phyloP scores from a whole-genome alignment of 2,329 filamentous ascomycete species.

The Botryotinia narcissicola region DNA sequence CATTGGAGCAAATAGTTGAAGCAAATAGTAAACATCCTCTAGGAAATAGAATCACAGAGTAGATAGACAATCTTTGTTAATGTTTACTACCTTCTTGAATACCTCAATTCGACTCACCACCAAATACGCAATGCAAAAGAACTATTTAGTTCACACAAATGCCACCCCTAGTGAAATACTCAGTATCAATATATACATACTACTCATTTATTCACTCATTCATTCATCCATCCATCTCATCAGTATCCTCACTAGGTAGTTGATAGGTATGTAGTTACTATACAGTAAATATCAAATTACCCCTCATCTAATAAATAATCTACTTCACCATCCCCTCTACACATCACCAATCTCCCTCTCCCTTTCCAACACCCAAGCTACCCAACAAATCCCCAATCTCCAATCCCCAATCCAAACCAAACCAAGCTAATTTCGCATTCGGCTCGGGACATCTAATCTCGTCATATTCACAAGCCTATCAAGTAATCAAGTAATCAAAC shows the following conservation, averaged over 20 bases:
- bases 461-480: not conserved
- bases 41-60: not conserved
- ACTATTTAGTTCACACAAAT: not conserved
- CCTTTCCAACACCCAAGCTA: not conserved
- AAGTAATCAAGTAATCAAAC: not conserved
- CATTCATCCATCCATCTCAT: not conserved
- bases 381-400: no score
- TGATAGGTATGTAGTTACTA: not conserved
- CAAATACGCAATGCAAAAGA: not conserved
- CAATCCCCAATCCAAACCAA: not conserved
- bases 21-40: not conserved
- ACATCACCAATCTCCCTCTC: no score
- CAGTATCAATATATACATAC: not conserved
- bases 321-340: not conserved
- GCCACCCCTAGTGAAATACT: not conserved
- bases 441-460: not conserved
- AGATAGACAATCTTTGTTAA: not conserved
- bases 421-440: not conserved
- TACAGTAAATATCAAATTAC: not conserved
- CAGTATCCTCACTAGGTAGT: not conserved
- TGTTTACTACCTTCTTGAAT: not conserved
- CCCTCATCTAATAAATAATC: not conserved
- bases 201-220: not conserved
- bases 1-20: not conserved
- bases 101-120: not conserved